Conservation (phyloP, 371 early-diverging fungal species). For the Coemansia sp. region DNA sequence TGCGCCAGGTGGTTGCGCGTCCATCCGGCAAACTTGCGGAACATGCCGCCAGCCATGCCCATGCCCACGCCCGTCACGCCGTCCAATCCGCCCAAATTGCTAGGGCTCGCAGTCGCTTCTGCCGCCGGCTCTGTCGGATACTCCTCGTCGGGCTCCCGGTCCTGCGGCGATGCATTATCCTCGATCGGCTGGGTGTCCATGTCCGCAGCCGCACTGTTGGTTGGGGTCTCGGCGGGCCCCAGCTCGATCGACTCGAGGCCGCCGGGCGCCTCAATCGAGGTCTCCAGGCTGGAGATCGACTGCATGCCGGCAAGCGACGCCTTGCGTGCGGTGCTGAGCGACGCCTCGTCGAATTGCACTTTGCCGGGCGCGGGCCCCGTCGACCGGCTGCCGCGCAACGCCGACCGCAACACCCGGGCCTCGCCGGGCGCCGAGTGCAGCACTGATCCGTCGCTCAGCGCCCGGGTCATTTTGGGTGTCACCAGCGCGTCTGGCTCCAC, state of each 20-base stretch:
- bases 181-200: constrained; percentile 16
- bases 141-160: not conserved
- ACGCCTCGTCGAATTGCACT: constrained; percentile 5
- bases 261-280: not conserved
- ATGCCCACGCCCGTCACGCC: constrained; percentile 25
- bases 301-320: constrained; percentile 24
- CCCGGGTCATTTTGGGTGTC: constrained; percentile 30
- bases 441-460: constrained; percentile 18
- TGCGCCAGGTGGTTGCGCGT: constrained; percentile 18
- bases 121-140: constrained; percentile 2
- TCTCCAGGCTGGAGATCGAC: constrained; percentile 9
- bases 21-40: constrained; percentile 39
- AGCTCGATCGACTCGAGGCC: constrained; percentile 20
- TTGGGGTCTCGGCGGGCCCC: not conserved
- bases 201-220: not conserved
- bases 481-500: constrained; percentile 1
- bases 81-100: not conserved
- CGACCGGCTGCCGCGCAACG: constrained; percentile 26
- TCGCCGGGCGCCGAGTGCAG: constrained; percentile 8
- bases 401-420: constrained; percentile 27
- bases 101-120: not conserved
- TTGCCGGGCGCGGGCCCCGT: not conserved
- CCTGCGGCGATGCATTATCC: too few species aligned
- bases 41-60: constrained; percentile 28
- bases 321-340: constrained; percentile 16